A percentile compares a stretch with the other conserved stretches of the same genome.
These are phyloP conservation scores for Trametes coccinea DNA, from an alignment of 768 basidiomycete genomes.

Conservation along the genomic window DNA sequence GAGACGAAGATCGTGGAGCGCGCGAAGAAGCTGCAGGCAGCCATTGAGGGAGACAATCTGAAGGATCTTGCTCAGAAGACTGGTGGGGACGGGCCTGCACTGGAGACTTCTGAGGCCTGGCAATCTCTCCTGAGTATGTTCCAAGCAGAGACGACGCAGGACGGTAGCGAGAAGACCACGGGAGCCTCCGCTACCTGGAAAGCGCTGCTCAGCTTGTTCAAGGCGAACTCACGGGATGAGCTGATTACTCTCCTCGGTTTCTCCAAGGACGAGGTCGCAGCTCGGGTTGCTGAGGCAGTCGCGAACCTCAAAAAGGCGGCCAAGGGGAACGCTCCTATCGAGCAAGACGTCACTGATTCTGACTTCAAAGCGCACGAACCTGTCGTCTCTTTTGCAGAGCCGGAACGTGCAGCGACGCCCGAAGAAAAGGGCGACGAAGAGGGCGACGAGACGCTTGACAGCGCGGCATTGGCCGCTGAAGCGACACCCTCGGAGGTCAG, in stretches of 20 bases:
- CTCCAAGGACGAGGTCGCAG: constrained; percentile 82
- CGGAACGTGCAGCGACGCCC: constrained; percentile 48
- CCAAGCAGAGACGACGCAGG: constrained; percentile 53
- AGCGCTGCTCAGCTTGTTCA: constrained; percentile 85
- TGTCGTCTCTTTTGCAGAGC: constrained; percentile 84
- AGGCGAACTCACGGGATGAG: constrained; percentile 86
- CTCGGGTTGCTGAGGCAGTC: constrained; percentile 80
- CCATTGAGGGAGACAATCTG: constrained; percentile 58
- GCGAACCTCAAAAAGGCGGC: constrained; percentile 60
- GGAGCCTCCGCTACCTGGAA: constrained; percentile 59
- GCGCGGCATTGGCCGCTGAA: constrained; percentile 43
- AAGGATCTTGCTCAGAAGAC: constrained; percentile 68
- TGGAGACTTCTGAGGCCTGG: constrained; percentile 61
- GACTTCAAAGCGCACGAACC: constrained; percentile 60
- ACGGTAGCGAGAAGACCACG: too few species aligned
- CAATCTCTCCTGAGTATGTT: constrained; percentile 88
- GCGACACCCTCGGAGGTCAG: constrained; percentile 78
- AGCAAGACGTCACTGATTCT: constrained; percentile 35
- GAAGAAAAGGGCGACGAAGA: constrained; percentile 44
- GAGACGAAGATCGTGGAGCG: constrained; percentile 75
- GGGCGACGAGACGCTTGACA: constrained; percentile 35
- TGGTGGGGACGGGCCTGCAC: constrained; percentile 4
- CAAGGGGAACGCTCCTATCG: constrained; percentile 28
- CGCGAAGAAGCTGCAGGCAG: constrained; percentile 63
- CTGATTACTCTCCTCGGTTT: constrained; percentile 89